Base-by-base conservation (phyloP, 1,284 basidiomycete genomes). In the Inonotus obliquus region DNA sequence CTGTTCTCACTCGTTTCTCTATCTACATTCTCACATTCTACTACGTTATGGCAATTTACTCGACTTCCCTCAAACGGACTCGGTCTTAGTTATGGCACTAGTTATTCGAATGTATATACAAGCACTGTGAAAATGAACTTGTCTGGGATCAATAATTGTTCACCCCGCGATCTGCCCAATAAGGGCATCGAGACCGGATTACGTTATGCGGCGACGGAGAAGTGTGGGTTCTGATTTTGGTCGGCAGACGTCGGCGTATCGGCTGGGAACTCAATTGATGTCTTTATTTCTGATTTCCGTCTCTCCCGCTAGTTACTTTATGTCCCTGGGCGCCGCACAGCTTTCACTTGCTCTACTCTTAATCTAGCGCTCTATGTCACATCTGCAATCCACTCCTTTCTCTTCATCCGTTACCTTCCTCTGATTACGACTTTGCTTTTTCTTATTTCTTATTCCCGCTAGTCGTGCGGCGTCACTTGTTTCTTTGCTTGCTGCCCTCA, bases 81-180 rank as follows among this genome's bases (percentile, higher is more conserved):
- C 41, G 1, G 19, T n/a, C 9, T 44, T 14, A 44, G 41, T 21
- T 44, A 14, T 14, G n/a, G n/a, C 37, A 27, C 49, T 35, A 49
- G 47, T 49, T 58, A 37, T 48, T 32, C 35, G 19, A 38, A 19
- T 58, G 56, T 49, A 38, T 49, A 38, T 48, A 58, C 14, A 19
- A 7, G 41, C 13, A 14, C 7, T n/a, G n/a, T 44, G 17, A n/a
- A 39, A 11, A 39, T 13, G n/a, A n/a, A n/a, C n/a, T n/a, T n/a
- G n/a, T n/a, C n/a, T 4, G 38, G 38, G n/a, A 39, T 39, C 38
- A 39, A 39, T 6, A 39, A 2, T 2, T 13, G 38, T 39, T 13
- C 11, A 13, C 14, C 37, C n/a, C 39, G 4, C 1, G 14, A 14
- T 21, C 10, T 44, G 7, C 41, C 41, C 17, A 9, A 21, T 7